Evolutionary conservation across 192 early-diverging fungal genomes (phyloP).

Genomic region (Coemansia furcata): DNA sequence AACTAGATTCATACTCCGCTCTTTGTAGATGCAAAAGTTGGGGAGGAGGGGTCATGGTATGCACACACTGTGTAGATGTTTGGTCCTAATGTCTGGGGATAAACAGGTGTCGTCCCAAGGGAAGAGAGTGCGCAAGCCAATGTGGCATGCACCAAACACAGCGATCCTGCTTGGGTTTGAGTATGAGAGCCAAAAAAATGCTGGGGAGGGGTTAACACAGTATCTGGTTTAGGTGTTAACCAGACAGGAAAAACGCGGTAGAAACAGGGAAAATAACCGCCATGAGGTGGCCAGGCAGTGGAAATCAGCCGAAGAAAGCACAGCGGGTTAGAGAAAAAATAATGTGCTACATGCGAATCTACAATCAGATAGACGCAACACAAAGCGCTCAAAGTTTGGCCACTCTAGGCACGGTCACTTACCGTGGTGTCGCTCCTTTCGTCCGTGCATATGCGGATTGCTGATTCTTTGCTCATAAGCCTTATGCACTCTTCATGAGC

Average conservation of each 20-base stretch:
- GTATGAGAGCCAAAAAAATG: background rate
- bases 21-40: background rate
- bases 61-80: background rate
- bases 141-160: background rate
- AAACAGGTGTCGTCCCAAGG: background rate
- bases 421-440: slow-evolving; percentile 14
- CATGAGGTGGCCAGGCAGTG: background rate
- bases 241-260: background rate
- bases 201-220: background rate
- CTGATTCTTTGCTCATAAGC: slow-evolving; percentile 33
- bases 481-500: slow-evolving; percentile 22
- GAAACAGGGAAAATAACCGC: background rate
- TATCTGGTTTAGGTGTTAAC: background rate
- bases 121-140: background rate
- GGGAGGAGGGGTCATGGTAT: background rate
- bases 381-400: background rate
- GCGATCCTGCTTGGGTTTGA: background rate
- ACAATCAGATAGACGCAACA: background rate
- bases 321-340: background rate
- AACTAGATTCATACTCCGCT: background rate
- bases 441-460: slow-evolving; percentile 24
- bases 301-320: background rate
- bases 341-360: background rate
- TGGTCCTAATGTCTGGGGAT: background rate
- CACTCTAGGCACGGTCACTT: slow-evolving; percentile 9